Base-by-base conservation (phyloP, 2,329 filamentous ascomycete genomes). In the Huntiella decipiens region DNA sequence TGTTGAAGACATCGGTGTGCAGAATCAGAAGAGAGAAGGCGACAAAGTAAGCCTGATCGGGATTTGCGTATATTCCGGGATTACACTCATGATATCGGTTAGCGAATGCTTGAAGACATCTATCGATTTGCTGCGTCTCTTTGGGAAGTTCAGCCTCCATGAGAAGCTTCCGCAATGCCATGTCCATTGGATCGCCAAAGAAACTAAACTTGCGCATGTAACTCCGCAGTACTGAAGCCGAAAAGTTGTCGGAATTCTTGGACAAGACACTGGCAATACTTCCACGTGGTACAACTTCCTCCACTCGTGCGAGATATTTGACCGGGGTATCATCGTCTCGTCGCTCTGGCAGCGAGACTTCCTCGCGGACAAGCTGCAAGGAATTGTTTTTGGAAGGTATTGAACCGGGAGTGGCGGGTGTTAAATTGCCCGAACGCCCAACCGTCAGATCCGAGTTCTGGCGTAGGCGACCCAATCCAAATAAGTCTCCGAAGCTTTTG, bases 1-100 rank as follows among this genome's bases (percentile, higher is more conserved):
- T 94, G 68, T 98, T 98, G 74, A 96, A 96, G n/a, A 93, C 84
- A 58, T 98, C 91, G 0, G 91, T 96, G 56, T 98, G 91, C 32
- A 98, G 68, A 54, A 98, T 95, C 50, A 98, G 73, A 47, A 98
- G 77, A 2, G 88, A 96, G 58, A 98, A 98, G 12, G 88, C 86
- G 52, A 96, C 88, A 56, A 96, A 94, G 60, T 96, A 95, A n/a
- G 91, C 87, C 62, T 95, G 85, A 56, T 96, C 91, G 54, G 86
- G 77, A 32, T 79, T 79, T 17, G 81, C 73, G 61, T 93, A 98
- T 50, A 98, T 92, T 35, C 91, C 88, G 2, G 91, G 91, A 55
- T 98, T 98, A 63, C 91, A 98, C 61, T 98, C 91, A 57, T 96
- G 84, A 59, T 98, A 98, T 49, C 91, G 76, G 58, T 98, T 91